These are phyloP conservation scores for Leccinum olivaceopallidum DNA, from an alignment of 768 basidiomycete genomes.

Conservation along the genomic window DNA sequence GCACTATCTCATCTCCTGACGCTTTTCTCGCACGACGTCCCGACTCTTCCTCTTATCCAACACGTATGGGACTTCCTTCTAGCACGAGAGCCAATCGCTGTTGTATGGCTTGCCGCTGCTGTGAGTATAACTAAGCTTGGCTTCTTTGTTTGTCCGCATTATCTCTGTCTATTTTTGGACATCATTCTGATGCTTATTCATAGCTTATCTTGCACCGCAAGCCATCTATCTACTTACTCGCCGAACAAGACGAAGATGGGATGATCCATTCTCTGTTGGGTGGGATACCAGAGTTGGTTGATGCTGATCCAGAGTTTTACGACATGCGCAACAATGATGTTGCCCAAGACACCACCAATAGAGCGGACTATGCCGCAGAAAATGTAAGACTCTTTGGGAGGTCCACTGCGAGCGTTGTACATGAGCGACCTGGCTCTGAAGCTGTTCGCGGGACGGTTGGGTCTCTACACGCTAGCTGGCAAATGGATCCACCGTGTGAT, in stretches of 20 bases:
- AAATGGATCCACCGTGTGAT: neutral
- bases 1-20: conserved; percentile 90
- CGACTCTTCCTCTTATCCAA: conserved; percentile 86
- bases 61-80: conserved; percentile 91
- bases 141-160: neutral
- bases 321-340: neutral
- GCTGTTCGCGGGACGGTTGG: neutral
- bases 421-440: neutral
- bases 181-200: conserved; percentile 2
- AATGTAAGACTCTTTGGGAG: neutral
- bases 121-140: conserved; percentile 46
- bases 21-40: conserved; percentile 89
- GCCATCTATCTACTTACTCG: conserved; percentile 58
- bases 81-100: conserved; percentile 74
- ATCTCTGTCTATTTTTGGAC: neutral
- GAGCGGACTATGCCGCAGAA: conserved; percentile 1
- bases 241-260: conserved; percentile 73
- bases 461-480: neutral
- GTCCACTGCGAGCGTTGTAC: neutral
- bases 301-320: conserved; percentile 12
- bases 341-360: neutral
- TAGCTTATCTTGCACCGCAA: conserved; percentile 73
- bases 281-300: conserved; percentile 54
- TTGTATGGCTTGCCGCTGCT: conserved; percentile 81
- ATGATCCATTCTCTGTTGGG: conserved; percentile 79